These are phyloP conservation scores for Rhodotorula paludigena DNA, from an alignment of 768 basidiomycete species.

Conservation along the genomic window DNA sequence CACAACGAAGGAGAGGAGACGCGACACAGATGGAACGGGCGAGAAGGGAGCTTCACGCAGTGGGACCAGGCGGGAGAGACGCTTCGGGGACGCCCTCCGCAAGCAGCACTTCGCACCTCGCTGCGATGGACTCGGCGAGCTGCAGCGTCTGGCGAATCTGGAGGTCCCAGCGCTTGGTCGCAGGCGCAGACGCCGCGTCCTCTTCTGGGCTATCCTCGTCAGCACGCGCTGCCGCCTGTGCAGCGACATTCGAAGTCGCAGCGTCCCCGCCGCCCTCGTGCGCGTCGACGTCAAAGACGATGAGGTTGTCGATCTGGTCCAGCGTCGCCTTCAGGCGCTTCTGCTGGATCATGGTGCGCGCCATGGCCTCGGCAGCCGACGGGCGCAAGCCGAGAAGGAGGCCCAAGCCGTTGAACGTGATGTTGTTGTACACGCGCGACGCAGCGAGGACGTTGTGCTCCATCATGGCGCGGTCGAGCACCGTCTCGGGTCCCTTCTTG, in stretches of 20 bases:
- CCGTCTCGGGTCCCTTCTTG: constrained; percentile 86
- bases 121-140: constrained; percentile 32
- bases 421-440: constrained; percentile 95
- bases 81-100: background rate
- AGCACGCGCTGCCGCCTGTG: constrained; percentile 23
- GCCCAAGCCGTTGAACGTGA: constrained; percentile 90
- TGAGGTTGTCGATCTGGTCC: constrained; percentile 90
- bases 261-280: constrained; percentile 80
- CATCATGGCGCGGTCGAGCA: constrained; percentile 94
- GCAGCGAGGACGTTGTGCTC: constrained; percentile 97
- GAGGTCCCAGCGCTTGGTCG: constrained; percentile 88
- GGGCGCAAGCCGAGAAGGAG: constrained; percentile 81
- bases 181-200: constrained; percentile 65
- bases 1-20: background rate
- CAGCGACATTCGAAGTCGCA: constrained; percentile 40
- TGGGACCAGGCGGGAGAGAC: background rate
- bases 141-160: constrained; percentile 35
- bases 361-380: constrained; percentile 93
- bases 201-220: constrained; percentile 54
- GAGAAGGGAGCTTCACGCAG: too few relatives aligned
- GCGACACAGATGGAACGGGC: too few relatives aligned
- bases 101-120: constrained; percentile 36
- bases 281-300: constrained; percentile 92
- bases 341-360: constrained; percentile 97
- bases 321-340: constrained; percentile 79